A percentile compares a stretch with the other conserved stretches of the same genome.
phyloP scores from a whole-genome alignment of 345 rosid genomes.

The Camelina sativa region DNA sequence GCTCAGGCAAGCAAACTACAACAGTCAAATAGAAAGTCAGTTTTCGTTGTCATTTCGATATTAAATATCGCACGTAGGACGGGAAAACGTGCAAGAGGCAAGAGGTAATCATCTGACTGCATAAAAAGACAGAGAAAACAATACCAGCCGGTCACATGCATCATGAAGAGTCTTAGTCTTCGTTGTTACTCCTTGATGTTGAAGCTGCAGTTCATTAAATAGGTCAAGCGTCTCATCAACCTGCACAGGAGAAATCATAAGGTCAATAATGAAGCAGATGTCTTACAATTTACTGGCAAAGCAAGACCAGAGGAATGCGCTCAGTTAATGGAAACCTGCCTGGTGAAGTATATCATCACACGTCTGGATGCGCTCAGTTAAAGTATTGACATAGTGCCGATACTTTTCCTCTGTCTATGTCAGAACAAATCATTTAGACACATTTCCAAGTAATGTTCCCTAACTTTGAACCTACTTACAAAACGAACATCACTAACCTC shows the following conservation, averaged over 20 bases:
- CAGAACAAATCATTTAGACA: conserved; percentile 30
- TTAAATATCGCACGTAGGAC: no score
- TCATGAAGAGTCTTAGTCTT: conserved; percentile 99
- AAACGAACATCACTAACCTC: conserved; percentile 67
- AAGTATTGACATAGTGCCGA: conserved; percentile 80
- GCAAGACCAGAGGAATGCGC: not conserved
- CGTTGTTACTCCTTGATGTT: conserved; percentile 93
- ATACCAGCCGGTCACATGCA: conserved; percentile 94
- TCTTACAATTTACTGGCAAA: not conserved
- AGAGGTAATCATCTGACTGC: not conserved
- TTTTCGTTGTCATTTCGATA: not conserved
- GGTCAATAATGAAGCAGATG: conserved; percentile 6
- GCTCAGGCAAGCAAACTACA: conserved; percentile 18
- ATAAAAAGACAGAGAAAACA: conserved; percentile 35
- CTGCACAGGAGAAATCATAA: conserved; percentile 45
- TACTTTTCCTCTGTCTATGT: conserved; percentile 92
- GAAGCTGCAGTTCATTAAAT: conserved; percentile 81
- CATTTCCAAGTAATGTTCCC: conserved; percentile 10
- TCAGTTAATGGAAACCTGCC: conserved; percentile 48
- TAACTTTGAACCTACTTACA: conserved; percentile 27
- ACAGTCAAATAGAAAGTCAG: conserved; percentile 5
- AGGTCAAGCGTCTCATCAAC: conserved; percentile 91
- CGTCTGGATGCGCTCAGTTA: conserved; percentile 83
- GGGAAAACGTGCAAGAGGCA: no score
- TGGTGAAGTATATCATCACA: conserved; percentile 88